Conservation (phyloP, 805 yeast genomes). For the Metschnikowia peoriensis region DNA sequence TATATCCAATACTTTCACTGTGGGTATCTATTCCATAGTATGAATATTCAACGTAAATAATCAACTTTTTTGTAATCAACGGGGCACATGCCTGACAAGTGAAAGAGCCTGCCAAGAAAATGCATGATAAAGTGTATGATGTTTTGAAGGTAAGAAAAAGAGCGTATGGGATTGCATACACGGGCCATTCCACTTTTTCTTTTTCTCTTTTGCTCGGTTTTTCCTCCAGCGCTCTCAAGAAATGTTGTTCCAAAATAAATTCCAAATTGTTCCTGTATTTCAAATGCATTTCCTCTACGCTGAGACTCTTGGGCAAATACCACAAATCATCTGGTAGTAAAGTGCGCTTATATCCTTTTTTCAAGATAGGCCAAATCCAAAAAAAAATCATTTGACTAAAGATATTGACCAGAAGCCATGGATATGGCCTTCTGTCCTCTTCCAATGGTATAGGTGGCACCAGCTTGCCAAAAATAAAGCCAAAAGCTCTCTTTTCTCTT, state of each 20-base stretch:
- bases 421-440: constrained; percentile 51
- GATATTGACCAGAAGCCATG: constrained; percentile 33
- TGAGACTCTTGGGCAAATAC: constrained; percentile 34
- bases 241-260: constrained; percentile 20
- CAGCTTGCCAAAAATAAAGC: constrained; percentile 45
- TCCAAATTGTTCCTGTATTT: constrained; percentile 27
- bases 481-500: constrained; percentile 51
- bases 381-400: constrained; percentile 40
- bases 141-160: constrained; percentile 49
- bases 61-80: constrained; percentile 60
- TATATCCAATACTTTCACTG: constrained; percentile 71
- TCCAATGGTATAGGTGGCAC: constrained; percentile 51
- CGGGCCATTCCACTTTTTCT: constrained; percentile 32
- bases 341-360: constrained; percentile 41
- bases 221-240: constrained; percentile 20
- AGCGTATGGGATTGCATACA: constrained; percentile 39
- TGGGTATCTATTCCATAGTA: constrained; percentile 42
- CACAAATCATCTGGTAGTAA: constrained; percentile 39
- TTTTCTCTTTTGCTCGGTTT: neutral
- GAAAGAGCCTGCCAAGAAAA: constrained; percentile 47
- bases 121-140: constrained; percentile 40
- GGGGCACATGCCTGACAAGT: constrained; percentile 58
- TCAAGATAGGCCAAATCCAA: constrained; percentile 41
- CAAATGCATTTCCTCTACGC: constrained; percentile 35
- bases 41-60: constrained; percentile 57